phyloP scores from a whole-genome alignment of 225 moss, liverwort and hornwort species.

The Polytrichum formosum region DNA sequence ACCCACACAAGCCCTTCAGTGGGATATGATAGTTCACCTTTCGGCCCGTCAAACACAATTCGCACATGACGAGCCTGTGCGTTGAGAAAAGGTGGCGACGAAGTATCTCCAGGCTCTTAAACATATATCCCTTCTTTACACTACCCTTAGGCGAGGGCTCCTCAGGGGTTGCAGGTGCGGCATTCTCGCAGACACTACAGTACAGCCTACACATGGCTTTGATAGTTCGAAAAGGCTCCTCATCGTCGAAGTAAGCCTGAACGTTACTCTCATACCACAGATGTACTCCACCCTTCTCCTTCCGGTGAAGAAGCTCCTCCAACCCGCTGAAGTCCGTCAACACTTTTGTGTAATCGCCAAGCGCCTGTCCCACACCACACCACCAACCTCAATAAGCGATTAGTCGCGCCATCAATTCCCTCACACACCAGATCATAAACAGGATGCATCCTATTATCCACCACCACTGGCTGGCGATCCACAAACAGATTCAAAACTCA shows the following conservation, averaged over 20 bases:
- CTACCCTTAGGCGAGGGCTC: constrained; percentile 54
- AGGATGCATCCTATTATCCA: too few species aligned
- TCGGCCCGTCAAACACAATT: constrained; percentile 85
- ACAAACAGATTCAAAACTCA: not conserved
- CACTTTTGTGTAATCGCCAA: constrained; percentile 75
- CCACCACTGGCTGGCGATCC: too few species aligned
- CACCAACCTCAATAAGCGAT: too few species aligned
- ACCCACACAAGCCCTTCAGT: not conserved
- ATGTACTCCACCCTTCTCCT: constrained; percentile 38
- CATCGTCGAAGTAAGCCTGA: constrained; percentile 89
- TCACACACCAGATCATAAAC: not conserved
- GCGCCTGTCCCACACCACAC: constrained; percentile 39
- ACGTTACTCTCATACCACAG: constrained; percentile 76
- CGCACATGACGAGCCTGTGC: constrained; percentile 93
- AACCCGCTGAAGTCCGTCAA: constrained; percentile 68
- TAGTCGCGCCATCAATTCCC: constrained; percentile 3
- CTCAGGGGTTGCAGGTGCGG: constrained; percentile 35
- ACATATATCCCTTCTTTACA: constrained; percentile 82
- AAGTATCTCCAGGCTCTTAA: constrained; percentile 79
- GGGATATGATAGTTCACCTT: constrained; percentile 47
- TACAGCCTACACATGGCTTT: constrained; percentile 92
- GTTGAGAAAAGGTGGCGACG: constrained; percentile 69
- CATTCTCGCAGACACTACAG: constrained; percentile 77
- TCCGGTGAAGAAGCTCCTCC: constrained; percentile 45
- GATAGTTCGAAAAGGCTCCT: constrained; percentile 71